Evolutionary conservation across 2,329 filamentous ascomycete genomes (phyloP).

Genomic region (Aspergillus costaricaensis): DNA sequence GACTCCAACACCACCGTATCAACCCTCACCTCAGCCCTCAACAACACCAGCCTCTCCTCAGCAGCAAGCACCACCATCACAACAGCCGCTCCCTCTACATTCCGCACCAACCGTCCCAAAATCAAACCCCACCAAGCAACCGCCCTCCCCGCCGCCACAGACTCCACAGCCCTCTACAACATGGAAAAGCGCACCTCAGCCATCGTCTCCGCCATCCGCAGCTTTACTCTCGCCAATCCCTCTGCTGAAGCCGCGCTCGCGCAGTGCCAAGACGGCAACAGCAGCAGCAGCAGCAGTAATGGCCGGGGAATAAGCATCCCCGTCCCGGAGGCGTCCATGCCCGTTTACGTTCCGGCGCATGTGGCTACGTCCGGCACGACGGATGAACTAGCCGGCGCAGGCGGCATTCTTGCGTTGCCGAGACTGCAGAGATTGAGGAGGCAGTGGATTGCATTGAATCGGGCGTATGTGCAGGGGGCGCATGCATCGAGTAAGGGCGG

Average conservation of each 20-base stretch:
- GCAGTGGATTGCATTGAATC: constrained; percentile 51
- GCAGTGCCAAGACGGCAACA: constrained; percentile 22
- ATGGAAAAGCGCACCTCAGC: constrained; percentile 47
- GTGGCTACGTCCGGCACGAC: constrained; percentile 40
- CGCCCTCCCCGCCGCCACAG: constrained; percentile 41
- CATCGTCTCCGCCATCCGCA: constrained; percentile 44
- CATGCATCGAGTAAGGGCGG: constrained; percentile 37
- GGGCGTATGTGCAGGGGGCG: constrained; percentile 40
- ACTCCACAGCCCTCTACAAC: constrained; percentile 45
- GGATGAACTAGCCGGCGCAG: constrained; percentile 46
- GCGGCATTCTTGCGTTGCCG: constrained; percentile 44
- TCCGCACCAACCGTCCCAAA: constrained; percentile 24
- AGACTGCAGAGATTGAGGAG: constrained; percentile 46
- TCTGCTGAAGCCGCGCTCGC: constrained; percentile 41
- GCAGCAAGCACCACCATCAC: constrained; percentile 31
- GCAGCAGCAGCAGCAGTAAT: background rate
- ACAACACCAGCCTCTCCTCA: constrained; percentile 25
- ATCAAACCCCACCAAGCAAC: constrained; percentile 49
- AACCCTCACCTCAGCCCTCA: constrained; percentile 19
- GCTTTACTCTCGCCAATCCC: constrained; percentile 42
- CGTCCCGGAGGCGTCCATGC: constrained; percentile 33
- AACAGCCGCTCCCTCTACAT: constrained; percentile 4
- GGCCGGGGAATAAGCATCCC: constrained; percentile 37
- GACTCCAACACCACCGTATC: constrained; percentile 21
- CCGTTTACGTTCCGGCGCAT: constrained; percentile 42